Percentiles rank a stretch among this genome's conserved stretches.
Conservation (phyloP, 2,329 filamentous ascomycete genomes). For the Calonectria fujianensis region DNA sequence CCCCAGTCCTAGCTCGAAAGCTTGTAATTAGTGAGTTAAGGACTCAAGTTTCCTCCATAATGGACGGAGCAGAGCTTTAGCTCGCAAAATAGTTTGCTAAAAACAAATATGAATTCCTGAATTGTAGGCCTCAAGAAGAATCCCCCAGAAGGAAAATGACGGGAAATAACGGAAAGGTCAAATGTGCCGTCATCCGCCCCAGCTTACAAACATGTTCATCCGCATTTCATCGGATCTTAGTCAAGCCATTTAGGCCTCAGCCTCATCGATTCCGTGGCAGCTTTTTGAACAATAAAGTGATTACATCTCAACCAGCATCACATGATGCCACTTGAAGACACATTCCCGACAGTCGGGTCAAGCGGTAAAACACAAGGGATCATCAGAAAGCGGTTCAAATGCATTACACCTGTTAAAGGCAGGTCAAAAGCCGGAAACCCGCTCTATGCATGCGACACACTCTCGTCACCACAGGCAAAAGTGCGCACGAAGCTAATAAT, state of each 20-base stretch:
- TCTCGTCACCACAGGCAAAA: neutral
- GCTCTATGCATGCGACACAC: constrained; percentile 22
- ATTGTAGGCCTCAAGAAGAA: neutral
- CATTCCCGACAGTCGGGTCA: neutral
- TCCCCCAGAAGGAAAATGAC: neutral
- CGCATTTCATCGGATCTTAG: constrained; percentile 1
- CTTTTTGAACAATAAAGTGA: neutral
- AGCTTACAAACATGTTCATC: neutral
- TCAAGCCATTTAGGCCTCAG: neutral
- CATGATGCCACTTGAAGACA: neutral
- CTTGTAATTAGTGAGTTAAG: neutral
- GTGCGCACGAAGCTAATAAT: constrained; percentile 33
- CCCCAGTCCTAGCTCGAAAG: neutral
- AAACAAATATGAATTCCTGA: neutral
- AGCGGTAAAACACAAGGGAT: neutral
- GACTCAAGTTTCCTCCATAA: neutral
- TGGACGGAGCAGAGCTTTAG: neutral
- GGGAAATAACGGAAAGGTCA: neutral
- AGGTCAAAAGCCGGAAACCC: neutral
- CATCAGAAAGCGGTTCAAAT: neutral
- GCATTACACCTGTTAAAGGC: neutral
- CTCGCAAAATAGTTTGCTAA: neutral
- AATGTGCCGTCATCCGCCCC: neutral
- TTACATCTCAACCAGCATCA: neutral
- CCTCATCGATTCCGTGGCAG: neutral